Evolutionary conservation across 2,329 filamentous ascomycete species (phyloP).

Genomic region (Sarocladium kiliense): DNA sequence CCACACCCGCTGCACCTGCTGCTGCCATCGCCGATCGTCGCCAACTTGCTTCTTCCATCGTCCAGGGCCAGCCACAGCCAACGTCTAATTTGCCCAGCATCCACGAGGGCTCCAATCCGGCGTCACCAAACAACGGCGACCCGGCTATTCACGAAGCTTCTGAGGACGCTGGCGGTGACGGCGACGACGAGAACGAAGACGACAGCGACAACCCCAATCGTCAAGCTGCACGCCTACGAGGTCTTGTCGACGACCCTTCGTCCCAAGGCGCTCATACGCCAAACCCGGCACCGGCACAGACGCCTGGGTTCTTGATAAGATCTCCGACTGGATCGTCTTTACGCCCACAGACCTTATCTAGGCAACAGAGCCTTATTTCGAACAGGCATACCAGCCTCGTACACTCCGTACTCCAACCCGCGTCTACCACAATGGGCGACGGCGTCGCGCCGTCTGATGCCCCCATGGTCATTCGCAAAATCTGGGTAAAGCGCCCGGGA

Average conservation of each 20-base stretch:
- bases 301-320: background rate
- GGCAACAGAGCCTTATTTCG: constrained; percentile 29
- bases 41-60: constrained; percentile 7
- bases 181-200: constrained; percentile 6
- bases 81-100: constrained; percentile 6
- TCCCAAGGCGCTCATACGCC: background rate
- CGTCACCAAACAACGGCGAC: background rate
- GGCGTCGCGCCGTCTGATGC: constrained; percentile 20
- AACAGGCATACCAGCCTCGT: constrained; percentile 30
- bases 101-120: constrained; percentile 4
- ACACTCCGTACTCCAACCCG: constrained; percentile 24
- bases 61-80: constrained; percentile 1
- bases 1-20: background rate
- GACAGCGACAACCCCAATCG: background rate
- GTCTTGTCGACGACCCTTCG: background rate
- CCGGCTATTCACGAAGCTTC: background rate
- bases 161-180: constrained; percentile 2
- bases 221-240: background rate
- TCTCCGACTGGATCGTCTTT: background rate
- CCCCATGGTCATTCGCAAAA: constrained; percentile 67
- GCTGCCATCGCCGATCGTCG: constrained; percentile 6
- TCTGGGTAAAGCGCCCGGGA: constrained; percentile 88
- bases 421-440: constrained; percentile 10
- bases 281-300: background rate
- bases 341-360: constrained; percentile 3